Conservation (phyloP, 2,329 filamentous ascomycete genomes). For the Ophiosphaerella korrae region DNA sequence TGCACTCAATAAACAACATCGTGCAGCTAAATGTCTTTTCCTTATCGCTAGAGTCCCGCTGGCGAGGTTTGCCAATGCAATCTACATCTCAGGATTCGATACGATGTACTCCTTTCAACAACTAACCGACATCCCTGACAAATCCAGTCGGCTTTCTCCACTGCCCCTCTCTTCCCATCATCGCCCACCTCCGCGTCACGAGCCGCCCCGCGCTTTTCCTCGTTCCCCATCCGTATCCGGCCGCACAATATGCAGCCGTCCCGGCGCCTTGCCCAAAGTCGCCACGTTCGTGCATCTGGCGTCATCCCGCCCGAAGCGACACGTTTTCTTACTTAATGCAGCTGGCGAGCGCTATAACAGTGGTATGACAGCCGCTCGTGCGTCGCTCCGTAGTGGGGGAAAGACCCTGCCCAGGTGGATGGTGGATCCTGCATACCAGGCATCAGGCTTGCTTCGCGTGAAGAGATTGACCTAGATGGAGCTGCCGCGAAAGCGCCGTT, state of each 20-base stretch:
- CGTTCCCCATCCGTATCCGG: background rate
- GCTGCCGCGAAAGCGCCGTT: too few species aligned
- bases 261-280: too few species aligned
- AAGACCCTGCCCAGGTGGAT: too few species aligned
- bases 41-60: background rate
- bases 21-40: background rate
- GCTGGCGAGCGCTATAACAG: background rate
- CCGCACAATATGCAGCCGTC: background rate
- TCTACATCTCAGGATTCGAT: background rate
- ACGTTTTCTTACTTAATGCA: background rate
- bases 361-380: background rate
- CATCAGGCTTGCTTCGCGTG: too few species aligned
- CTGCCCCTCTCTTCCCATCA: conserved; percentile 1
- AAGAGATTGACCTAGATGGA: too few species aligned
- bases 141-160: background rate
- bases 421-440: too few species aligned
- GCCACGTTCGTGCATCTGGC: background rate
- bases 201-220: conserved; percentile 1
- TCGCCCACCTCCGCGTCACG: conserved; percentile 28
- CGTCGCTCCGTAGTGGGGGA: background rate
- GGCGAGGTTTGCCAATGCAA: too few species aligned
- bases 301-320: background rate
- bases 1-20: conserved; percentile 50
- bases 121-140: background rate
- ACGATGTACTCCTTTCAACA: too few species aligned